These are phyloP conservation scores for Phytophthora europaea DNA, from an alignment of 352 stramenopile species.

Conservation along the genomic window DNA sequence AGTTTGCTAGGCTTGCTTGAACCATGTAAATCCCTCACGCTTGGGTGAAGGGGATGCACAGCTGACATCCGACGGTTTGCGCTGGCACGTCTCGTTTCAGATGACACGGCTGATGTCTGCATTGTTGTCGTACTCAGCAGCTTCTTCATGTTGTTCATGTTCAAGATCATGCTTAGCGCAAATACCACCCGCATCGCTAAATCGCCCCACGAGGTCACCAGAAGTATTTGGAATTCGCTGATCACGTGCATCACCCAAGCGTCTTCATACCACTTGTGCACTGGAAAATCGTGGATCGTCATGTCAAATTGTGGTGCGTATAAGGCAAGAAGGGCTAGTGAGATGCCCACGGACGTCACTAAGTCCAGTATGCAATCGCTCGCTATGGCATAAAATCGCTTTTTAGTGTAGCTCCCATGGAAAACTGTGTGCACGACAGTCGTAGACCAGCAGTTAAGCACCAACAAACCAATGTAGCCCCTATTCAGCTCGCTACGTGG, in stretches of 20 bases:
- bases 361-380: slow-evolving; percentile 53
- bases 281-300: slow-evolving; percentile 23
- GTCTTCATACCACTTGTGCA: slow-evolving; percentile 56
- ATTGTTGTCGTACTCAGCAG: slow-evolving; percentile 25
- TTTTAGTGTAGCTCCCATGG: slow-evolving; percentile 16
- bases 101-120: neutral
- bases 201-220: slow-evolving; percentile 47
- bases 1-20: neutral
- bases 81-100: slow-evolving; percentile 1
- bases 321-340: slow-evolving; percentile 28
- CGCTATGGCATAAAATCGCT: slow-evolving; percentile 37
- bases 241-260: slow-evolving; percentile 49
- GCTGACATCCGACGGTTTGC: neutral
- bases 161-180: slow-evolving; percentile 39
- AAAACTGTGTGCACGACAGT: slow-evolving; percentile 40
- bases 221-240: slow-evolving; percentile 58
- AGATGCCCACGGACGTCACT: slow-evolving; percentile 49
- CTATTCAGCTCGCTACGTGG: slow-evolving; percentile 33
- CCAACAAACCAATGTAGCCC: slow-evolving; percentile 35
- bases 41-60: slow-evolving; percentile 3
- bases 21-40: neutral
- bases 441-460: slow-evolving; percentile 53
- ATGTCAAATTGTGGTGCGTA: slow-evolving; percentile 32
- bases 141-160: slow-evolving; percentile 50
- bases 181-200: slow-evolving; percentile 35